These are phyloP conservation scores for Rhizomucor miehei DNA, from an alignment of 371 early-diverging fungal species.

Conservation along the genomic window DNA sequence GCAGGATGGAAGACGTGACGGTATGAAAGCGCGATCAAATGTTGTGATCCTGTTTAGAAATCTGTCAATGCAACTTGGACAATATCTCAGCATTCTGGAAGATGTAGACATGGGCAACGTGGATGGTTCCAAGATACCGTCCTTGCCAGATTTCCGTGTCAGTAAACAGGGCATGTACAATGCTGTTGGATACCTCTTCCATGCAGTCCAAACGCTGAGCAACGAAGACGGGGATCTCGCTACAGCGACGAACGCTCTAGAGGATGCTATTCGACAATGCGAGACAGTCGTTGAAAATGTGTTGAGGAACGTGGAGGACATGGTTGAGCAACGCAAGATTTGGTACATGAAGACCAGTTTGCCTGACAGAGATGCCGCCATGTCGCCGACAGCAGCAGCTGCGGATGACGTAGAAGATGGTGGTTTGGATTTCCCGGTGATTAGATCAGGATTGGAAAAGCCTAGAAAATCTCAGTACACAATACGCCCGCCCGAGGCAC, in stretches of 20 bases:
- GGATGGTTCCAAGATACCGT: slow-evolving; percentile 26
- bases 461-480: neutral
- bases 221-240: slow-evolving; percentile 32
- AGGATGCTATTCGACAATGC: slow-evolving; percentile 35
- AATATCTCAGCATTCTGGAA: slow-evolving; percentile 36
- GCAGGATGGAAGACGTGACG: slow-evolving; percentile 4
- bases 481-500: neutral
- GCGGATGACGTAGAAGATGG: neutral
- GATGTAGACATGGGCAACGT: slow-evolving; percentile 31
- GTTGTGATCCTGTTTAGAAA: slow-evolving; percentile 44
- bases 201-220: slow-evolving; percentile 61
- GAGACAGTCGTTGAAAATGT: slow-evolving; percentile 41
- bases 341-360: slow-evolving; percentile 20
- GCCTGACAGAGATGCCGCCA: slow-evolving; percentile 1
- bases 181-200: slow-evolving; percentile 62
- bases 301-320: slow-evolving; percentile 28
- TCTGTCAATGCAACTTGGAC: slow-evolving; percentile 39
- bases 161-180: slow-evolving; percentile 69
- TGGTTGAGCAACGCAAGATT: slow-evolving; percentile 37
- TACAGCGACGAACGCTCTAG: slow-evolving; percentile 27
- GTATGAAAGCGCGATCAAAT: slow-evolving; percentile 27
- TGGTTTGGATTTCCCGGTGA: neutral
- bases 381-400: slow-evolving; percentile 1
- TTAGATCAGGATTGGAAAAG: neutral
- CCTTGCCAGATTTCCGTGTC: slow-evolving; percentile 59